Conservation (phyloP, 169 alveolate species). For the Plasmodium ovale region DNA sequence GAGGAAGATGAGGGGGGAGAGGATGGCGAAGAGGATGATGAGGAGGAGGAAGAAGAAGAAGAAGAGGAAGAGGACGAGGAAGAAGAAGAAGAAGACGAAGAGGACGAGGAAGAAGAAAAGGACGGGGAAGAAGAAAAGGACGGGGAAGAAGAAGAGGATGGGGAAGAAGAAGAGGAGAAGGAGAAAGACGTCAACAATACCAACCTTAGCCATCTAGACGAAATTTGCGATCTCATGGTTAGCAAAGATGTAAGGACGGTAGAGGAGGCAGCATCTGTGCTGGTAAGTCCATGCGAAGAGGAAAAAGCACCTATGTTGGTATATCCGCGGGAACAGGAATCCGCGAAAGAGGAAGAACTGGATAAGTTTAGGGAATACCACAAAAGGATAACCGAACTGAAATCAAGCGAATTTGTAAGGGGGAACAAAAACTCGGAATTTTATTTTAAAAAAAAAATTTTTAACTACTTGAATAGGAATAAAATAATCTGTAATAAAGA, state of each 20-base stretch:
- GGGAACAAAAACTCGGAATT: constrained; percentile 23
- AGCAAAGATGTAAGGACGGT: not conserved
- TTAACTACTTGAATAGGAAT: constrained; percentile 37
- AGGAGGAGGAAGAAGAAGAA: not conserved
- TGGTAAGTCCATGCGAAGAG: too few species aligned
- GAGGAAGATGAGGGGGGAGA: not conserved
- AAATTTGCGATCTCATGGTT: not conserved
- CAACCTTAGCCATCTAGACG: not conserved
- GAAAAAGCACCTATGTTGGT: too few species aligned
- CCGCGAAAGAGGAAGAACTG: not conserved
- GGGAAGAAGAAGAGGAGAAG: not conserved
- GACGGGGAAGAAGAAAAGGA: not conserved
- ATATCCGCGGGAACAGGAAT: too few species aligned
- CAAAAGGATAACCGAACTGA: constrained; percentile 33
- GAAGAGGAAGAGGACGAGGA: not conserved
- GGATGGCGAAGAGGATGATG: not conserved
- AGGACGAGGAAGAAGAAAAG: not conserved
- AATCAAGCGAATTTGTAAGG: constrained; percentile 18
- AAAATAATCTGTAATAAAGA: constrained; percentile 14
- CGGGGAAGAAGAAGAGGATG: not conserved
- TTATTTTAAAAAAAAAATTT: constrained; percentile 38
- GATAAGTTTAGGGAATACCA: constrained; percentile 1
- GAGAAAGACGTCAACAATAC: not conserved
- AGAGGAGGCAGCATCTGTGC: not conserved
- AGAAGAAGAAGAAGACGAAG: not conserved